Base-by-base conservation (phyloP, 2,329 filamentous ascomycete genomes). In the Fusarium armeniacum region DNA sequence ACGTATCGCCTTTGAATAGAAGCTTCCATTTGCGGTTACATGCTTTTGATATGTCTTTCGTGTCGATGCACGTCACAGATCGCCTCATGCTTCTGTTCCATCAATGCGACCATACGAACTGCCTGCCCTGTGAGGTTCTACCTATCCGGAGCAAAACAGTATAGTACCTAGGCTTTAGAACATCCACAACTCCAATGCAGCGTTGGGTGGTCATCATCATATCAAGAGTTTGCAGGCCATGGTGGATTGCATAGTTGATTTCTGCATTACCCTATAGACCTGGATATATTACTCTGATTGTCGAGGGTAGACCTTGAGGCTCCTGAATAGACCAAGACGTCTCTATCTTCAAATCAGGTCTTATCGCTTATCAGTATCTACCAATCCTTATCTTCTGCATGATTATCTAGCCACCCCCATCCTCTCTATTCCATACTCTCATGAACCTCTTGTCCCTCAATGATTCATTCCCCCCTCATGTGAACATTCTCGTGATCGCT, bases 361-460 rank as follows among this genome's bases (percentile, higher is more conserved):
- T 65, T 53, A 41, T 60, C 54, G 41, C 24, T 52, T 47, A 66
- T 62, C 55, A 30, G 35, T 55, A 2, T 16, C 11, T 18, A 3
- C 24, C 32, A 51, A 36, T 41, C 35, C 35, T 41, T 52, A 52
- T 52, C 49, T 52, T 22, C 20, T 22, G 11, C 10, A 20, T 15
- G 45, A 50, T 50, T 32, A 57, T 68, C 58, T 52, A 68, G 35
- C 36, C 67, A 67, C 58, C 53, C 67, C 62, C 54, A 54, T 56
- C 52, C 58, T 51, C 38, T 46, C 28, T 41, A 22, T 55, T 32
- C 32, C 54, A 50, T 47, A 41, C 24, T 20, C 43, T 30, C 18
- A 30, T 46, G 43, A 46, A 30, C 43, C 18, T 43, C 41, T 3
- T 26, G 7, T 46, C 18, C 26, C 26, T 46, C 43, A 11, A 26